Evolutionary conservation across 805 yeast species (phyloP), one percentile per base, ranked within the genome.

Genomic region (Sugiyamaella lignohabitans): DNA sequence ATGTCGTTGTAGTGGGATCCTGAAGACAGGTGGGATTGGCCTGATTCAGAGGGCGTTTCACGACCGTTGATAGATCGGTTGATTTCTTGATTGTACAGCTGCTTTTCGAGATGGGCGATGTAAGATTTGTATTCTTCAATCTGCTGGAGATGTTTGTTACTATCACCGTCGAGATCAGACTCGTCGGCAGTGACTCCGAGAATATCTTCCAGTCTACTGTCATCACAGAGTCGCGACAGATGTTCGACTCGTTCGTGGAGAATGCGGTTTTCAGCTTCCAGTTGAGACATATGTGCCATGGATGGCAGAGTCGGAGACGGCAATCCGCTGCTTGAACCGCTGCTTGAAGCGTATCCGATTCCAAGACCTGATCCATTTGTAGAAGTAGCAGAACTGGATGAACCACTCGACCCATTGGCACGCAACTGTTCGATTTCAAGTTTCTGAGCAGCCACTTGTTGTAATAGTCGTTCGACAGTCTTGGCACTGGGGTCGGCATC

Each of bases 211-310:
- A 57, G 49, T 16, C 52, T 37, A 18, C 46, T 29, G 56, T 83
- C 87, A 30, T 78, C 74, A 38, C 57, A 53, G 30, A 85, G 60
- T 44, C 89, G 70, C 22, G 78, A 78, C 45, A 79, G 67, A 61
- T 86, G 93, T 50, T 82, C 87, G 17, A 84, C 66, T 56, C 78
- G 77, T 56, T 83, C 88, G 50, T 76, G 73, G 38, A 85, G 62
- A 1, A 86, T 71, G 43, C 69, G 71, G 55, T 82, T 82, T 53
- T 86, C 95, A 0, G 86, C 78, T 44, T 69, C 70, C 16, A 83
- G 59, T 52, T 74, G 74, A 2, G 70, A 60, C 3, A 67, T 51
- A 40, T 68, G 69, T 3, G 71, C 69, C 21, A 19, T 22, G 2
- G 44, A 42, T 30, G 48, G 42, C 5, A 35, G 19, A 3, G 39